Evolutionary conservation across 352 stramenopile species (phyloP).

Genomic region (Phytophthora macrochlamydospora): DNA sequence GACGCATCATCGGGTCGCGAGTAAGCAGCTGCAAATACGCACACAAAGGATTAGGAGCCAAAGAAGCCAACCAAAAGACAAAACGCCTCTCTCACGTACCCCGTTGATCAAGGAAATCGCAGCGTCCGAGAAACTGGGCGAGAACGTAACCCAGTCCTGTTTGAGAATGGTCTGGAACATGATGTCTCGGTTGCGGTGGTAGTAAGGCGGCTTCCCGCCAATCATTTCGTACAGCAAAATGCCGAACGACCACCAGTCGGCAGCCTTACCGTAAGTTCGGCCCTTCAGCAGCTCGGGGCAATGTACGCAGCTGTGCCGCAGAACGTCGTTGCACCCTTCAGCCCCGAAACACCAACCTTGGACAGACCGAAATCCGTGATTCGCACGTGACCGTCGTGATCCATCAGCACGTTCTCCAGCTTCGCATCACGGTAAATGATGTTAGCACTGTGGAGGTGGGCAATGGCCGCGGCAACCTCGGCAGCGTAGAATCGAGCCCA

Average conservation of each 20-base stretch:
- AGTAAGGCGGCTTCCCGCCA: conserved; percentile 90
- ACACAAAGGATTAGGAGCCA: conserved; percentile 18
- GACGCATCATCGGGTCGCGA: conserved; percentile 93
- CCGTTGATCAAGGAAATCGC: conserved; percentile 93
- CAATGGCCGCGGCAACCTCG: conserved; percentile 92
- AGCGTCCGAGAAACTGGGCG: conserved; percentile 90
- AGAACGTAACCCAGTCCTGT: conserved; percentile 95
- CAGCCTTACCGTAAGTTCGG: conserved; percentile 89
- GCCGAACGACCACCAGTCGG: conserved; percentile 96
- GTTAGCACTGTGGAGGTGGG: conserved; percentile 93
- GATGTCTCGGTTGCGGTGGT: conserved; percentile 91
- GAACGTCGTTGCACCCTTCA: conserved; percentile 91
- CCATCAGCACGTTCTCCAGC: conserved; percentile 95
- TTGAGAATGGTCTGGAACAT: conserved; percentile 94
- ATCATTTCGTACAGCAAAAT: conserved; percentile 97
- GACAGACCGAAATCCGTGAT: conserved; percentile 95
- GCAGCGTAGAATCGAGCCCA: conserved; percentile 93
- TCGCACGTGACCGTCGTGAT: conserved; percentile 93
- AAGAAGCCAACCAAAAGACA: conserved; percentile 7
- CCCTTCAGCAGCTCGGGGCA: conserved; percentile 91
- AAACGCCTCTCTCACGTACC: conserved; percentile 49
- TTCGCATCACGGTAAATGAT: conserved; percentile 98
- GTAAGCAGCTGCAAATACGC: conserved; percentile 91
- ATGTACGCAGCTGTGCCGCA: conserved; percentile 95
- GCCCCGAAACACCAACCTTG: conserved; percentile 89